Evolutionary conservation across 306 rosid genomes (phyloP).

Genomic region (Cucurbita argyrosperma): DNA sequence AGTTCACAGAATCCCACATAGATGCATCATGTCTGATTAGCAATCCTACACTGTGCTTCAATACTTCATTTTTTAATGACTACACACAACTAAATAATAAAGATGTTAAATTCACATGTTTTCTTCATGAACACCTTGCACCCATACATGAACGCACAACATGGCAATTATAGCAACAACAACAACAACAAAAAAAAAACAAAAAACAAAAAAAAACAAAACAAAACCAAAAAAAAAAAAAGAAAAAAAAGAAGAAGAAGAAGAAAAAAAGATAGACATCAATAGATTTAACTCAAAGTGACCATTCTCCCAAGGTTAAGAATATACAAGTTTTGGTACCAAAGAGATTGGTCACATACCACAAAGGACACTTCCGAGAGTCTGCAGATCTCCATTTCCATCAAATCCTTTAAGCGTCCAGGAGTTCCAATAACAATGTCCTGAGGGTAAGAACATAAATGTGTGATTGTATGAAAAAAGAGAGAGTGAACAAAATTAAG

Average conservation of each 20-base stretch:
- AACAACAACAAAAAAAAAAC: too few species aligned
- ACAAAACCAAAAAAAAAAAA: too few species aligned
- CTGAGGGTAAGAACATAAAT: slow-evolving; percentile 18
- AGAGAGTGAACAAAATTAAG: too few species aligned
- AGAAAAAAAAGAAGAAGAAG: too few species aligned
- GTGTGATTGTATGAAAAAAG: background rate
- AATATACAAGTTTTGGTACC: background rate
- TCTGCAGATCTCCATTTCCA: slow-evolving; percentile 65
- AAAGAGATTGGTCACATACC: slow-evolving; percentile 29
- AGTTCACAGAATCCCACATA: background rate
- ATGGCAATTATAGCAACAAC: background rate
- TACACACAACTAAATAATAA: background rate
- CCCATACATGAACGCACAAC: background rate
- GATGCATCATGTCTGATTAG: background rate
- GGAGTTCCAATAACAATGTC: slow-evolving; percentile 96
- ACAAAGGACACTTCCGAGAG: slow-evolving; percentile 74
- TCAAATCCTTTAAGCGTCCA: slow-evolving; percentile 85
- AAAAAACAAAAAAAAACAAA: too few species aligned
- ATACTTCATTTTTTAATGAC: background rate
- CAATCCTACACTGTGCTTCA: background rate
- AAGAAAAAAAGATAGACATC: background rate
- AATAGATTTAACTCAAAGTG: background rate
- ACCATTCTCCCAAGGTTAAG: background rate
- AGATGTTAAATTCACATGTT: background rate
- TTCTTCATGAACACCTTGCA: background rate